Base-by-base conservation (phyloP, 495 filamentous ascomycete genomes). In the Talaromyces adpressus region DNA sequence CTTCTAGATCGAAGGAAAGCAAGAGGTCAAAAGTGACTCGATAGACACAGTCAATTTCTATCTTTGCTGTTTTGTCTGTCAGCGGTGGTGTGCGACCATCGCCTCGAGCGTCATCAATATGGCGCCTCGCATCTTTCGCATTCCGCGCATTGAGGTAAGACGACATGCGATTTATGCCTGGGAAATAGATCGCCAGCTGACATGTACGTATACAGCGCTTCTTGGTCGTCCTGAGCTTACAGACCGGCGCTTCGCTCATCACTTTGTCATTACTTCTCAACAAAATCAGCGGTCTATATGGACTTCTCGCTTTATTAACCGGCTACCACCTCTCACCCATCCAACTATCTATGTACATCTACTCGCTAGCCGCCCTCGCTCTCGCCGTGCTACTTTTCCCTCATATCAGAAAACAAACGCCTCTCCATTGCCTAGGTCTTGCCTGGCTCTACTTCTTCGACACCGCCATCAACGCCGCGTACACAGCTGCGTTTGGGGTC, bases 221-320 rank as follows among this genome's bases (percentile, higher is more conserved):
- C 76, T 85, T 96, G 66, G 89, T 89, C 71, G 71, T 91, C 65
- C 90, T 95, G 79, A 89, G 89, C 74, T 86, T 97, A 59, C 89
- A 90, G 64, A 92, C 90, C 34, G 92, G 90, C 68, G 87, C 89
- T 47, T 90, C 93, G 62, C 79, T 96, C 62, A 88, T 94, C 63
- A 85, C 88, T 6, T 79, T 93, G 64, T 86, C 89, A 11, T 79
- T 93, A 61, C 75, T 94, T 30, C 82, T 96, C 71, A 97, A 97
- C 79, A 96, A 96, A 75, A 82, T 89, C 65, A 91, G 90, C 62
- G 91, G 91, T 61, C 77, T 96, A 65, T 96, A 93, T 76, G 92
- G 92, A 68, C 80, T 97, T 59, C 88, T 97, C 63, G 91, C 92
- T 57, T 80, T 95, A 66, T 76, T 91, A 60, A 91, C 89, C n/a